Conservation (phyloP, 2,329 filamentous ascomycete species). For the Microcyclospora tardicrescens region DNA sequence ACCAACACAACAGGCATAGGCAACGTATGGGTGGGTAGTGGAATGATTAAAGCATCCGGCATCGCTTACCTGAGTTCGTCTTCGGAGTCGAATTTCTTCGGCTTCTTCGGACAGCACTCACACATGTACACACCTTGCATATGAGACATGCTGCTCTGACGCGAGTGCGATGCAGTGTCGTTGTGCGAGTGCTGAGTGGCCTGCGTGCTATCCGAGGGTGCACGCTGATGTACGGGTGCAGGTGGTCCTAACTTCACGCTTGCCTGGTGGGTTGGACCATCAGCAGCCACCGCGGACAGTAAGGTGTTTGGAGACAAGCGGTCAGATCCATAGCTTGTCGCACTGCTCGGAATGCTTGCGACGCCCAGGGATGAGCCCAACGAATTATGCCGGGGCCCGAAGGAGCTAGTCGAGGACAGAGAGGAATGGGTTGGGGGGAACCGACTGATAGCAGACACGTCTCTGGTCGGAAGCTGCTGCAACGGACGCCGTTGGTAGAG, state of each 20-base stretch:
- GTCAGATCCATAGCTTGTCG: constrained; percentile 51
- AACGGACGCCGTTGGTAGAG: constrained; percentile 42
- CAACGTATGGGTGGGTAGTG: background rate
- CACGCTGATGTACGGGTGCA: constrained; percentile 24
- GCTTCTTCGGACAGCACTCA: constrained; percentile 94
- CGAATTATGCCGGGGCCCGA: constrained; percentile 47
- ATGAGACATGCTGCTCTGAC: constrained; percentile 38
- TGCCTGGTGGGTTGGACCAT: constrained; percentile 12
- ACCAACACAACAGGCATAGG: no score
- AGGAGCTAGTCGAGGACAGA: constrained; percentile 52
- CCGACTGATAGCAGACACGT: constrained; percentile 26
- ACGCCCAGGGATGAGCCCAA: constrained; percentile 48
- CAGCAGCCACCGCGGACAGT: constrained; percentile 45
- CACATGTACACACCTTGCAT: constrained; percentile 57
- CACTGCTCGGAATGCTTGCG: constrained; percentile 48
- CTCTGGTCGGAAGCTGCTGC: constrained; percentile 44
- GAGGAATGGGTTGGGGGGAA: constrained; percentile 45
- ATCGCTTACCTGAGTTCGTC: constrained; percentile 68
- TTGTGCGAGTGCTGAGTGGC: constrained; percentile 9
- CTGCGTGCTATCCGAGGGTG: constrained; percentile 28
- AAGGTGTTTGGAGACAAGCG: constrained; percentile 47
- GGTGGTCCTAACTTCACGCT: background rate
- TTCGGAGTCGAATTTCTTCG: constrained; percentile 79
- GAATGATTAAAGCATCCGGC: constrained; percentile 7
- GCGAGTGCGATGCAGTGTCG: constrained; percentile 31